Conservation (phyloP, 2,329 filamentous ascomycete genomes). For the Aschersonia sp. region DNA sequence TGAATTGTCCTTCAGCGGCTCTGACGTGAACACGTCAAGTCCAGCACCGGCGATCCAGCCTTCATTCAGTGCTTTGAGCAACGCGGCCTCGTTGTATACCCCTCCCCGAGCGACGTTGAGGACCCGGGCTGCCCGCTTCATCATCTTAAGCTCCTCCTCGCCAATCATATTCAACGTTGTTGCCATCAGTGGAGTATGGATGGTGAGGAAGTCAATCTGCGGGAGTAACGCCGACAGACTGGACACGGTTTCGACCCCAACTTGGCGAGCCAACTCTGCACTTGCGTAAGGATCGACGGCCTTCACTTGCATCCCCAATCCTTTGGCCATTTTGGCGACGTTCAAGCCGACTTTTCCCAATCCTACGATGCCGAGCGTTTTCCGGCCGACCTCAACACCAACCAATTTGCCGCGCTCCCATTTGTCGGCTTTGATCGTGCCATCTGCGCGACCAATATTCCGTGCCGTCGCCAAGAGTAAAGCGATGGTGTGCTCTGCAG, state of each 20-base stretch:
- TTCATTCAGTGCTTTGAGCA: slow-evolving; percentile 54
- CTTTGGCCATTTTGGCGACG: slow-evolving; percentile 65
- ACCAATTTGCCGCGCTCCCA: slow-evolving; percentile 66
- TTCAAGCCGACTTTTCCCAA: slow-evolving; percentile 74
- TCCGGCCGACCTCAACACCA: slow-evolving; percentile 64
- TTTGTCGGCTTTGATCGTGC: slow-evolving; percentile 52
- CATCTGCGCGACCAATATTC: slow-evolving; percentile 56
- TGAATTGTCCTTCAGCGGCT: slow-evolving; percentile 44
- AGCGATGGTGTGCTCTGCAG: slow-evolving; percentile 64
- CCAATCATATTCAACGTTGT: slow-evolving; percentile 63
- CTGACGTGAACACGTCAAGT: slow-evolving; percentile 65
- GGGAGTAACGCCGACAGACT: slow-evolving; percentile 45
- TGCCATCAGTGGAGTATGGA: slow-evolving; percentile 68
- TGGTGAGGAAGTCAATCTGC: slow-evolving; percentile 60
- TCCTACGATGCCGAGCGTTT: slow-evolving; percentile 63
- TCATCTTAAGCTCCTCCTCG: slow-evolving; percentile 47
- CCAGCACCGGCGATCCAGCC: slow-evolving; percentile 64
- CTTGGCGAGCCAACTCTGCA: slow-evolving; percentile 51
- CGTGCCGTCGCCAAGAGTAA: slow-evolving; percentile 60
- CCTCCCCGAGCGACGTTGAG: slow-evolving; percentile 70
- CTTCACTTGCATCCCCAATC: slow-evolving; percentile 60
- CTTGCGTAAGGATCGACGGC: slow-evolving; percentile 70
- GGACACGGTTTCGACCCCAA: slow-evolving; percentile 48
- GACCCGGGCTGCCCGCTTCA: slow-evolving; percentile 61
- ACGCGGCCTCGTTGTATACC: slow-evolving; percentile 62